phyloP scores from a whole-genome alignment of 345 rosid genomes.

The Passiflora organensis region DNA sequence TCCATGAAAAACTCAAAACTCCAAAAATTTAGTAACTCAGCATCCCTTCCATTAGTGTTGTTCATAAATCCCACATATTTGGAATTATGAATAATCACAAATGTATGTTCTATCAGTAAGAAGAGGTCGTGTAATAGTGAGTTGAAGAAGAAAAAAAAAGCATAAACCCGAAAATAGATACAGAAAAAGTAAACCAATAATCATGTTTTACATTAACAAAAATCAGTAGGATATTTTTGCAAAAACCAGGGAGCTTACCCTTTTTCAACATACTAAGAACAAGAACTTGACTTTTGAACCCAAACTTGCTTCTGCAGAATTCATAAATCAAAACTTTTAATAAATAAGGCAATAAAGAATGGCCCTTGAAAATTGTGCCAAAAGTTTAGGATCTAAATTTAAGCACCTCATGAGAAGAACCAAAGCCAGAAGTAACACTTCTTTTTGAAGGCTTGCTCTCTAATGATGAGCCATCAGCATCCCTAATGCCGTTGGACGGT shows the following conservation, averaged over 20 bases:
- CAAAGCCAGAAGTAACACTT: conserved; percentile 38
- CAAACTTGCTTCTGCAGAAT: conserved; percentile 71
- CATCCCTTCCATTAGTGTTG: no score
- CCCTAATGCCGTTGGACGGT: conserved; percentile 29
- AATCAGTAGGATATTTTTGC: not conserved
- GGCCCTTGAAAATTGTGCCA: not conserved
- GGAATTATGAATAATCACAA: no score
- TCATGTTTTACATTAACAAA: no score
- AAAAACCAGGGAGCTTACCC: conserved; percentile 1
- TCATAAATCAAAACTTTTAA: conserved; percentile 11
- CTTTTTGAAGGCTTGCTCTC: conserved; percentile 55
- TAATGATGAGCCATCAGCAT: conserved; percentile 28
- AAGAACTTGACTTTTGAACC: conserved; percentile 71
- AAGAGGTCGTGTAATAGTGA: no score
- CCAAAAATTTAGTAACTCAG: no score
- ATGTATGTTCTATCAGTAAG: no score
- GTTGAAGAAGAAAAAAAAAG: no score
- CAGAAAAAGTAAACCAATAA: no score
- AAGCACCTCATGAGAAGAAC: conserved; percentile 67
- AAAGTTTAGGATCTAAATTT: conserved; percentile 9
- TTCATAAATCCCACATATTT: no score
- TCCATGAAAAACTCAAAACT: no score
- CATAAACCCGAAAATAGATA: no score
- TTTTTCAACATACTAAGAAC: conserved; percentile 35
- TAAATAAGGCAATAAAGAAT: conserved; percentile 1